Conservation (phyloP, 2,329 filamentous ascomycete species). For the Fusarium oligoseptatum region DNA sequence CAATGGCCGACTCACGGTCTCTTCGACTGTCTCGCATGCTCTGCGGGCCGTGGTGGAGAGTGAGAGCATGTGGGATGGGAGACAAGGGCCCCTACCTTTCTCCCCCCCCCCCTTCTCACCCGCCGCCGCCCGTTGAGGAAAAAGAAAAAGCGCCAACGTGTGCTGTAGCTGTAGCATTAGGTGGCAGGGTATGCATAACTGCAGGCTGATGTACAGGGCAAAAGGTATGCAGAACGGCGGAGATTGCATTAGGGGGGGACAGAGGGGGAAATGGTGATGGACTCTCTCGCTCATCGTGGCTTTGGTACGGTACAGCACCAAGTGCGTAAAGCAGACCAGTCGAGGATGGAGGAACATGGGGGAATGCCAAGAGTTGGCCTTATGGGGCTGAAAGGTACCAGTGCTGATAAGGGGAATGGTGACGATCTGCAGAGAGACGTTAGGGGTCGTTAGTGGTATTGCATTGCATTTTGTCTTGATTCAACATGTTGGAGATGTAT, state of each 20-base stretch:
- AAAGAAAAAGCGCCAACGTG: background rate
- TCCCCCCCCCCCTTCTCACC: background rate
- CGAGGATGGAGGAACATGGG: background rate
- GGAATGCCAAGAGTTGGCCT: conserved; percentile 4
- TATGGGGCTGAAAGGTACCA: conserved; percentile 3
- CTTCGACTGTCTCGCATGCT: conserved; percentile 9
- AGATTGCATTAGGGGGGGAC: background rate
- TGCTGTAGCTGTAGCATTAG: background rate
- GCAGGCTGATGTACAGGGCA: background rate
- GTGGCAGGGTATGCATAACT: background rate
- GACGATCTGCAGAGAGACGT: background rate
- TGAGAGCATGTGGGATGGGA: background rate
- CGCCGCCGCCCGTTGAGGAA: conserved; percentile 19
- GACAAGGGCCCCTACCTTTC: background rate
- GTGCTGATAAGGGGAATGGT: conserved; percentile 7
- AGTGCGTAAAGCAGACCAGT: background rate
- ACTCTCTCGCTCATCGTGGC: background rate
- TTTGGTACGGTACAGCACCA: background rate
- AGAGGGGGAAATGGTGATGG: background rate
- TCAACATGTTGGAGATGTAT: background rate
- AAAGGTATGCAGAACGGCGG: conserved; percentile 15
- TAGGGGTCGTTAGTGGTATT: background rate
- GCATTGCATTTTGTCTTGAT: background rate
- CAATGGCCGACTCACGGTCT: background rate
- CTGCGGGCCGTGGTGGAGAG: conserved; percentile 34